Percentiles rank a stretch among this genome's conserved stretches.
phyloP scores from a whole-genome alignment of 345 rosid species.

The Brassica napus region Da-Ae NC_063437.1:19123001-19123500 shows the following conservation, averaged over 20 bases:
- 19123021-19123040: conserved; percentile 1
- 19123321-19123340: too few species aligned
- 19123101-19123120: conserved; percentile 17
- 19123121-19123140: not conserved
- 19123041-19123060: conserved; percentile 8
- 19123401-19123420: not conserved
- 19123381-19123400: not conserved
- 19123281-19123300: too few species aligned
- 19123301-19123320: too few species aligned
- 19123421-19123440: not conserved
- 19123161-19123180: not conserved
- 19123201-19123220: not conserved
- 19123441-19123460: not conserved
- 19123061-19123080: not conserved
- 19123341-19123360: too few species aligned
- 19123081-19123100: not conserved
- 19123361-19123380: too few species aligned
- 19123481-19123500: not conserved
- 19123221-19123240: not conserved
- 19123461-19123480: not conserved
- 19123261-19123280: too few species aligned
- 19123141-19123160: not conserved
- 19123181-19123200: not conserved
- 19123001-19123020: conserved; percentile 24
- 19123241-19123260: not conserved